phyloP scores from a whole-genome alignment of 768 basidiomycete genomes.

The Exidia glandulosa region DNA sequence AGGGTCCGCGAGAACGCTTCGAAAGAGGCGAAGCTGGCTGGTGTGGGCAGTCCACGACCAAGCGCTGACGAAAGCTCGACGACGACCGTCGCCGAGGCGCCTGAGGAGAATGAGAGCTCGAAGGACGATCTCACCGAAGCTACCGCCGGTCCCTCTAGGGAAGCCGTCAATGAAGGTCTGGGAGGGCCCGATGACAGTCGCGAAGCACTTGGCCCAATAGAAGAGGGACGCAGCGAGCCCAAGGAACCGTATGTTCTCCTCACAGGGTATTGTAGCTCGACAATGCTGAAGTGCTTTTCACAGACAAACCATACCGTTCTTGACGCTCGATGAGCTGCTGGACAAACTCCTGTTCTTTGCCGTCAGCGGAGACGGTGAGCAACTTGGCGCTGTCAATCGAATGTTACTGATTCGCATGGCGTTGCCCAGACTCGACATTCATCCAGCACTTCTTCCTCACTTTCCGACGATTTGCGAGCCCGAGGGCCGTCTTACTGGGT shows the following conservation, averaged over 20 bases:
- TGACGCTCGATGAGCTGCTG: constrained; percentile 65
- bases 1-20: background rate
- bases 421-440: constrained; percentile 53
- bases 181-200: background rate
- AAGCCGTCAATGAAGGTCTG: too few species aligned
- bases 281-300: constrained; percentile 14
- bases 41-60: background rate
- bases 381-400: background rate
- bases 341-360: constrained; percentile 75
- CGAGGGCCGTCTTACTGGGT: constrained; percentile 66
- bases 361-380: constrained; percentile 72
- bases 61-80: too few species aligned
- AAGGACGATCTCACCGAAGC: too few species aligned
- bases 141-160: too few species aligned
- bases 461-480: constrained; percentile 72
- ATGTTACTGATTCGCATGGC: background rate
- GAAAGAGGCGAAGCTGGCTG: background rate
- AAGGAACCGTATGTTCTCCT: constrained; percentile 40
- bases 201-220: background rate
- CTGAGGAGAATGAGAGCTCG: background rate
- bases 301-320: constrained; percentile 56
- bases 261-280: background rate
- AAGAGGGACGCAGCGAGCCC: constrained; percentile 16
- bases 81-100: background rate
- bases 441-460: constrained; percentile 74